Base-by-base conservation (phyloP, 2,329 filamentous ascomycete genomes). In the Teratosphaeria destructans region DNA sequence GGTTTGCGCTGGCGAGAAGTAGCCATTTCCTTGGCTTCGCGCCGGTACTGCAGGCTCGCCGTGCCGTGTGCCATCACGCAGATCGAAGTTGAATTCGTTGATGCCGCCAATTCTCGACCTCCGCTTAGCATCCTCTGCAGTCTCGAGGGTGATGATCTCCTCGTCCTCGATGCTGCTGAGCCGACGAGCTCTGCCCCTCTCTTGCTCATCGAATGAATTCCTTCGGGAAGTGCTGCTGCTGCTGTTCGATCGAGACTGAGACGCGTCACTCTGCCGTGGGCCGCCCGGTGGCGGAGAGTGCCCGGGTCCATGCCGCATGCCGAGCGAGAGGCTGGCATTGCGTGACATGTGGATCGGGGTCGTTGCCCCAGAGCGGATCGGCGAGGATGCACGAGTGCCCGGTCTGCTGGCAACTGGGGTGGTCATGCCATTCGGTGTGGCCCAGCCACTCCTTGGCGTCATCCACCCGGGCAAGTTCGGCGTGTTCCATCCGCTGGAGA, bases 391-490 rank as follows among this genome's bases (percentile, higher is more conserved):
- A 32, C 71, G 64, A 29, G 70, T 71, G 55, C 63, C 66, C 11
- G 70, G 68, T 26, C 67, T 63, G 59, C 64, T 67, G 6, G 63
- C 61, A n/a, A 63, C 64, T 11, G 70, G 69, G 5, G 76, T 70
- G 12, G 66, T 66, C 59, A 72, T 68, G 27, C 74, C 75, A 57
- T 69, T 74, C 26, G 76, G 75, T 1, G 76, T 76, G 55, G 73
- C 74, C 62, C 73, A 76, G 19, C 77, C 76, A 53, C 76, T 77
- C 29, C 73, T 66, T 3, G 74, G 73, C 5, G 72, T 72, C 69
- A 73, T 72, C 70, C 70, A 73, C 12, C 71, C 71, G 37, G 70
- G 70, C 47, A 67, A 54, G 47, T 64, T 67, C 11, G 66, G 66
- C 3, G 70, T 72, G 56, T 69, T 71, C 68, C 68, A 72, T 23